Base-by-base conservation (phyloP, 2,329 filamentous ascomycete genomes). In the Cercospora sp. region DNA sequence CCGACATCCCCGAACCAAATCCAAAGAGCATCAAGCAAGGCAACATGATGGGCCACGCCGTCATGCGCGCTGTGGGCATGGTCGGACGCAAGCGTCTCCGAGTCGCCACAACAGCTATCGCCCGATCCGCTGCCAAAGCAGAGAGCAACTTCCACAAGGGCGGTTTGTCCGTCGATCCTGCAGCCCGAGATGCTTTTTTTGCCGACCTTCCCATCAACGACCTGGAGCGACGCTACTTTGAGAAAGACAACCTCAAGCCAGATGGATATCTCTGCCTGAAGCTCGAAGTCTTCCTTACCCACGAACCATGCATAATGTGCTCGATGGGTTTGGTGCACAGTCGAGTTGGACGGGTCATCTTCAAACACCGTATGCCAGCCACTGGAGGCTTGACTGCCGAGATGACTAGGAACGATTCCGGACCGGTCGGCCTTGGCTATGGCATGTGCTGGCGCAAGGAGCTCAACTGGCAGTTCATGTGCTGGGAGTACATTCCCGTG, bases 261-360 rank as follows among this genome's bases (percentile, higher is more conserved):
- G 91, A 93, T 72, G 94, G 94, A 63, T 99, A 99, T 78, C 88
- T 99, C 20, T 98, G 94, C 81, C 93, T 96, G 72, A 92, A 93
- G 64, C 86, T 99, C 31, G 94, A 98, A 79, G 87, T 99, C 66
- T 98, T 97, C 81, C 85, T 96, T 69, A 97, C 94, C 2, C 94
- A 98, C 77, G 95, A 99, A 81, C 95, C 95, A 5, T 99, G 95
- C 78, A 87, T 96, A 68, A 96, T 96, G 87, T 99, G 95, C 81
- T 93, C 91, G 39, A 98, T 98, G 95, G 95, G 92, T 1, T 91
- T 98, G 73, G 85, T 98, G 23, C 94, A 98, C 78, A 97, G 94
- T 8, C 88, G 95, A 61, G 97, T 99, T 85, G 90, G 92, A 55
- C 89, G 91, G 63, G 91, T 94, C 62, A 86, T 96, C 45, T 96